These are phyloP conservation scores for Lentinula novae-zelandiae DNA, from an alignment of 1,284 basidiomycete genomes.

Conservation along the genomic window DNA sequence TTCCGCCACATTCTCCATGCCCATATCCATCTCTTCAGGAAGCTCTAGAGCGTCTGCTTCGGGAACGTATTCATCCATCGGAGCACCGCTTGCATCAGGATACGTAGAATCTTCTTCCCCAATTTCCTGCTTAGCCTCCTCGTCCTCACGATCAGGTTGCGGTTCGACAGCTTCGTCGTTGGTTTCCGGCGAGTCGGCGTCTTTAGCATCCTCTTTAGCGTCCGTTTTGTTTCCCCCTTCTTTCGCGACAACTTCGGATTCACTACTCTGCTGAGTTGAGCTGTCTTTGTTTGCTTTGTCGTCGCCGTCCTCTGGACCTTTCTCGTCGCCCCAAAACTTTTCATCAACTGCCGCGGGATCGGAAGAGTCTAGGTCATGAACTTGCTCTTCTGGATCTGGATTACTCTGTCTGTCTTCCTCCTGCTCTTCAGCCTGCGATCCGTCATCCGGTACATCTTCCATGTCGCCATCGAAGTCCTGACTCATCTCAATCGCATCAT, in stretches of 20 bases:
- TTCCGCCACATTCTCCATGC: constrained; percentile 27
- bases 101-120: constrained; percentile 37
- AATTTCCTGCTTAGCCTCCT: constrained; percentile 26
- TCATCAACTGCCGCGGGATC: constrained; percentile 91
- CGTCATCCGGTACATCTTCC: constrained; percentile 73
- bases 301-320: constrained; percentile 47
- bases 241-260: constrained; percentile 77
- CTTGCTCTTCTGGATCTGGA: constrained; percentile 75
- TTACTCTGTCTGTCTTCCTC: constrained; percentile 51
- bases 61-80: constrained; percentile 68
- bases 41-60: constrained; percentile 81
- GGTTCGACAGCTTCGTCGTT: constrained; percentile 26
- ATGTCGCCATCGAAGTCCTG: constrained; percentile 80
- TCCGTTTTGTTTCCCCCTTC: constrained; percentile 41
- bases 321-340: constrained; percentile 93
- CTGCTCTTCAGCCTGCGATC: constrained; percentile 50
- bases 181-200: constrained; percentile 28
- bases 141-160: constrained; percentile 31
- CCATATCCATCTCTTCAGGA: constrained; percentile 78
- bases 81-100: constrained; percentile 53
- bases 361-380: constrained; percentile 83
- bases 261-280: constrained; percentile 38
- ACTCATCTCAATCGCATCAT: constrained; percentile 71
- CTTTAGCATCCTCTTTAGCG: constrained; percentile 31
- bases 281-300: constrained; percentile 54